Evolutionary conservation across 139 green algal species (phyloP).

Genomic region (Raphidocelis subcapitata): DNA sequence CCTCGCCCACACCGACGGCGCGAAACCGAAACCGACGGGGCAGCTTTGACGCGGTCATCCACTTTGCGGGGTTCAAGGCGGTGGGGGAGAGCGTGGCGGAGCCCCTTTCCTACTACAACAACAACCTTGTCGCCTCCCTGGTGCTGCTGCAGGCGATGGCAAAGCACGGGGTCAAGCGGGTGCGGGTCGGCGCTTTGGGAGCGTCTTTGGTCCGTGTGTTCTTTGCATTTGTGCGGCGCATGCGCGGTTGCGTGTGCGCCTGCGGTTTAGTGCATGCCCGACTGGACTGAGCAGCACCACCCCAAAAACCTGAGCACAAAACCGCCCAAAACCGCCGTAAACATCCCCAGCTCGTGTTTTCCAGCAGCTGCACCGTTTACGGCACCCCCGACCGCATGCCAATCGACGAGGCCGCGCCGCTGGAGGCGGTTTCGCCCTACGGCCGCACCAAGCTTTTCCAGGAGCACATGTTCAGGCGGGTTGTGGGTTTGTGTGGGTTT

Average conservation of each 20-base stretch:
- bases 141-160: conserved; percentile 85
- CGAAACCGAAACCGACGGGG: background rate
- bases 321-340: too few species aligned
- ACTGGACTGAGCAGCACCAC: too few species aligned
- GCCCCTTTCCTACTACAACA: conserved; percentile 96
- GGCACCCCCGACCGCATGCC: conserved; percentile 89
- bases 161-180: conserved; percentile 55
- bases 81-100: conserved; percentile 90
- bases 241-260: background rate
- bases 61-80: conserved; percentile 96
- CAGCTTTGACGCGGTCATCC: conserved; percentile 88
- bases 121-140: conserved; percentile 93
- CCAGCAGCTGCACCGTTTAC: conserved; percentile 94
- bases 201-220: background rate
- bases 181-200: conserved; percentile 33
- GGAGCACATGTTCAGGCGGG: conserved; percentile 78
- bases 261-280: too few species aligned
- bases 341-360: conserved; percentile 86
- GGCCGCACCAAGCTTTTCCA: conserved; percentile 98
- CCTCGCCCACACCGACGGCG: background rate
- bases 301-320: too few species aligned
- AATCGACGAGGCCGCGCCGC: conserved; percentile 84
- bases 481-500: too few species aligned
- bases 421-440: conserved; percentile 87
- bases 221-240: background rate